These are phyloP conservation scores for Asterophora lycoperdoides DNA, from an alignment of 768 basidiomycete species.

Conservation along the genomic window DNA sequence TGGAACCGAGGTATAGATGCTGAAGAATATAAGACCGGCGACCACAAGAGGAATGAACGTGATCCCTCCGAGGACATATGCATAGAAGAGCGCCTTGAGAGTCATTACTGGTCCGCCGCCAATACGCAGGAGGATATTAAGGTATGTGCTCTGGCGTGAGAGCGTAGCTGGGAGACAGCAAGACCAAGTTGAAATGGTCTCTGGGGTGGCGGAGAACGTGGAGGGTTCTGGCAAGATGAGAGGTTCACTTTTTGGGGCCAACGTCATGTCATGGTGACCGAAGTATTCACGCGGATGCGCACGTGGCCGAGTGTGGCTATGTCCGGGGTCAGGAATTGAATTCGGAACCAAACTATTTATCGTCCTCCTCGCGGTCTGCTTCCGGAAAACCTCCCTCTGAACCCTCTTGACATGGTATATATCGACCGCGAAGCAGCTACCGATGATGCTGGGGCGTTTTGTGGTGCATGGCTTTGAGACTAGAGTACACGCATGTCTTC, in stretches of 20 bases:
- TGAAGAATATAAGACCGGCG: conserved; percentile 50
- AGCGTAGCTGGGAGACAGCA: neutral
- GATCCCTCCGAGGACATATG: conserved; percentile 85
- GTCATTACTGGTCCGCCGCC: conserved; percentile 41
- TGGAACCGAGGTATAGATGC: conserved; percentile 85
- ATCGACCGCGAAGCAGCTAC: too few relatives aligned
- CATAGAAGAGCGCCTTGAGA: conserved; percentile 68
- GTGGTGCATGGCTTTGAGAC: too few relatives aligned
- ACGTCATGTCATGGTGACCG: neutral
- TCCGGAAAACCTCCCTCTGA: too few relatives aligned
- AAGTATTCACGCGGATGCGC: neutral
- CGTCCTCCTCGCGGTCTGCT: too few relatives aligned
- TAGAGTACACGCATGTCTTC: too few relatives aligned
- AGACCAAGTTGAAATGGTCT: neutral
- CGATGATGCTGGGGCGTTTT: too few relatives aligned
- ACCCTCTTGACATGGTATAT: too few relatives aligned
- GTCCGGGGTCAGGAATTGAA: too few relatives aligned
- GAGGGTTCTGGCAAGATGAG: neutral
- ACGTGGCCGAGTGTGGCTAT: too few relatives aligned
- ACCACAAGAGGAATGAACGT: conserved; percentile 84
- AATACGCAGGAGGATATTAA: neutral
- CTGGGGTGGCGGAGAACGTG: neutral
- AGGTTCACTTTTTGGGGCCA: neutral
- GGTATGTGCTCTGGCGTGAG: conserved; percentile 4
- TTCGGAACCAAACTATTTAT: too few relatives aligned